These are phyloP conservation scores for Tetrapisispora pingtungensis DNA, from an alignment of 805 yeast genomes.

Conservation along the genomic window DNA sequence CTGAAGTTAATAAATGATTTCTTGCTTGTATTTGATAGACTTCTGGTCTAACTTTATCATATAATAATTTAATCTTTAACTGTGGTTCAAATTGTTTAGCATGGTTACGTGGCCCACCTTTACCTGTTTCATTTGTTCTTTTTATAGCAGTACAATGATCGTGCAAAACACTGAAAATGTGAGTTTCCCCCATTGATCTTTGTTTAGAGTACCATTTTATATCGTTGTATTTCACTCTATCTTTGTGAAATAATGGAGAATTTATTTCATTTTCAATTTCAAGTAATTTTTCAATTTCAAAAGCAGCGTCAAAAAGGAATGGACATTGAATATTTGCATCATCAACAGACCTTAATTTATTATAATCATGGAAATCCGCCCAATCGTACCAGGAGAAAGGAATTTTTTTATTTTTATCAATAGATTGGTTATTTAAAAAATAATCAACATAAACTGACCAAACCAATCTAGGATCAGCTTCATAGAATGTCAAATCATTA, in stretches of 20 bases:
- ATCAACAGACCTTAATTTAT: conserved; percentile 29
- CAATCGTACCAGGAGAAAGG: conserved; percentile 54
- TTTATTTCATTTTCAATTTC: conserved; percentile 15
- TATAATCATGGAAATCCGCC: conserved; percentile 37
- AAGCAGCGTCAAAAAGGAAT: conserved; percentile 19
- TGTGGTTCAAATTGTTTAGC: conserved; percentile 2
- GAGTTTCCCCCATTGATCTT: conserved; percentile 3
- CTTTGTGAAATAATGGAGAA: conserved; percentile 15
- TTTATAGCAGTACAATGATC: conserved; percentile 1
- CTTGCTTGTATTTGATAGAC: conserved; percentile 26
- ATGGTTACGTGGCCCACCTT: not conserved
- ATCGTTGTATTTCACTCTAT: conserved; percentile 14
- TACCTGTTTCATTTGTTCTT: not conserved
- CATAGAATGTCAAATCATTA: conserved; percentile 31
- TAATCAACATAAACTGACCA: conserved; percentile 39
- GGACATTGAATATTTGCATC: conserved; percentile 14
- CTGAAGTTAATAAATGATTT: conserved; percentile 13
- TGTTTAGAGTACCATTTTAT: conserved; percentile 10
- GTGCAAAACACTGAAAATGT: not conserved
- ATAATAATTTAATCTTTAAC: conserved; percentile 9
- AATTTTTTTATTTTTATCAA: conserved; percentile 8
- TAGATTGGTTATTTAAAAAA: conserved; percentile 12
- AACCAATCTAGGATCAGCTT: conserved; percentile 49
- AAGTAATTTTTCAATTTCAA: conserved; percentile 11
- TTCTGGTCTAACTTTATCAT: conserved; percentile 24